Evolutionary conservation across 2,329 filamentous ascomycete species (phyloP).

Genomic region (Colletotrichum sp.): DNA sequence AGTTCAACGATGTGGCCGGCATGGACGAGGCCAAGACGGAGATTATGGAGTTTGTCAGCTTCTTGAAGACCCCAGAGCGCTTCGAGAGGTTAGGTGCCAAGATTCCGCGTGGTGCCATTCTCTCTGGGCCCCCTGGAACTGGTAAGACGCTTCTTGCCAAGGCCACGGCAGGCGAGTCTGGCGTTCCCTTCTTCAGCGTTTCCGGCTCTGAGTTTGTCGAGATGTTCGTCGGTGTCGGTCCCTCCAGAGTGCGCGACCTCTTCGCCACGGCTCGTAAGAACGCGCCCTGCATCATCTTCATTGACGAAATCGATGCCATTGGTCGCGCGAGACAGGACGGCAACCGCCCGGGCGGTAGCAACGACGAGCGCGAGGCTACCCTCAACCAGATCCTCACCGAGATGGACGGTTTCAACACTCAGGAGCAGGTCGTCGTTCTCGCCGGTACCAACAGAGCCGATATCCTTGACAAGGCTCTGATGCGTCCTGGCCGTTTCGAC

Average conservation of each 20-base stretch:
- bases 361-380: conserved; percentile 95
- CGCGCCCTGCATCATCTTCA: conserved; percentile 98
- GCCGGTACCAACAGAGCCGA: conserved; percentile 97
- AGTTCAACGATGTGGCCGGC: conserved; percentile 94
- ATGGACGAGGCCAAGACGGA: conserved; percentile 98
- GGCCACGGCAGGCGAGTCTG: conserved; percentile 95
- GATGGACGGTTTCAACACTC: conserved; percentile 99
- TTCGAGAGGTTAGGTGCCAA: conserved; percentile 96
- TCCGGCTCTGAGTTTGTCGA: conserved; percentile 99
- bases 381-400: conserved; percentile 98
- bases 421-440: conserved; percentile 94
- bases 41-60: conserved; percentile 99
- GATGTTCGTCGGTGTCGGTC: conserved; percentile 99
- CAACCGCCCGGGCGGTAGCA: conserved; percentile 70
- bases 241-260: conserved; percentile 91
- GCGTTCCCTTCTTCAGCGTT: conserved; percentile 97
- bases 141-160: conserved; percentile 98
- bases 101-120: conserved; percentile 94
- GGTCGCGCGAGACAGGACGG: conserved; percentile 87
- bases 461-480: conserved; percentile 91
- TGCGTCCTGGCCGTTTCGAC: conserved; percentile 93
- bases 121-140: conserved; percentile 96
- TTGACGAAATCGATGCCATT: conserved; percentile 98
- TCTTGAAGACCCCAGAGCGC: conserved; percentile 89
- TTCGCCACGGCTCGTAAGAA: conserved; percentile 96